These are phyloP conservation scores for Cerioporus squamosus DNA, from an alignment of 1,284 basidiomycete species.

Conservation along the genomic window DNA sequence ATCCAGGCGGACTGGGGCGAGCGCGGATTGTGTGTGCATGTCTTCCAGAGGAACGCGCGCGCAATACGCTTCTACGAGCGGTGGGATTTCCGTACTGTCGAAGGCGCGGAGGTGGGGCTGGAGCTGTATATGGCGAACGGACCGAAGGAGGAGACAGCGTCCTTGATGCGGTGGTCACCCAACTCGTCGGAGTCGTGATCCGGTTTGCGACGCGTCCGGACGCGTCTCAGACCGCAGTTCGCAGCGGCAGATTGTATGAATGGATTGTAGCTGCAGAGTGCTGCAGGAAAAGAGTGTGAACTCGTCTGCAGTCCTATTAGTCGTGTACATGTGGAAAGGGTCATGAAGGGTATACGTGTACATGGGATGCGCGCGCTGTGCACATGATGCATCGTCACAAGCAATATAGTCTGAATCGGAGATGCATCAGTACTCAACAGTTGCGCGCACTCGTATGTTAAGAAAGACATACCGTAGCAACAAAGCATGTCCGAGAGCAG, in stretches of 20 bases:
- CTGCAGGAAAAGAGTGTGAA: background rate
- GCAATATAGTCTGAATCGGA: constrained; percentile 11
- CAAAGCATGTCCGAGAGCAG: constrained; percentile 7
- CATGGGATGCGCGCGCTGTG: constrained; percentile 25
- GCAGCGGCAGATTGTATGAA: too few species aligned
- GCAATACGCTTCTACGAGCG: constrained; percentile 20
- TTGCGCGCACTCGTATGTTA: background rate
- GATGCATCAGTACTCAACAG: background rate
- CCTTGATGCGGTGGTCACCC: constrained; percentile 11
- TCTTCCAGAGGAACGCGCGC: constrained; percentile 20
- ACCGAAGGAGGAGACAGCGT: constrained; percentile 1
- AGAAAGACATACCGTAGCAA: constrained; percentile 19
- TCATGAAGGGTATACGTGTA: constrained; percentile 11
- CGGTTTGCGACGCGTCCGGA: too few species aligned
- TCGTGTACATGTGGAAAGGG: constrained; percentile 2
- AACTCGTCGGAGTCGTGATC: background rate
- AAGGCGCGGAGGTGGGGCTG: constrained; percentile 3
- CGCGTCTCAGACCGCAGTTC: background rate
- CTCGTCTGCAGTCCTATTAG: constrained; percentile 6
- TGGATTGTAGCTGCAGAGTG: too few species aligned
- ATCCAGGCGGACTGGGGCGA: constrained; percentile 16
- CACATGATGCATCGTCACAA: constrained; percentile 14
- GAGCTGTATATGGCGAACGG: background rate
- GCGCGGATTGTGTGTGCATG: constrained; percentile 11
- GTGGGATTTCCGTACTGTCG: constrained; percentile 9